Conservation (phyloP, 441 rosid species). For the Arabidopsis lyrata region DNA sequence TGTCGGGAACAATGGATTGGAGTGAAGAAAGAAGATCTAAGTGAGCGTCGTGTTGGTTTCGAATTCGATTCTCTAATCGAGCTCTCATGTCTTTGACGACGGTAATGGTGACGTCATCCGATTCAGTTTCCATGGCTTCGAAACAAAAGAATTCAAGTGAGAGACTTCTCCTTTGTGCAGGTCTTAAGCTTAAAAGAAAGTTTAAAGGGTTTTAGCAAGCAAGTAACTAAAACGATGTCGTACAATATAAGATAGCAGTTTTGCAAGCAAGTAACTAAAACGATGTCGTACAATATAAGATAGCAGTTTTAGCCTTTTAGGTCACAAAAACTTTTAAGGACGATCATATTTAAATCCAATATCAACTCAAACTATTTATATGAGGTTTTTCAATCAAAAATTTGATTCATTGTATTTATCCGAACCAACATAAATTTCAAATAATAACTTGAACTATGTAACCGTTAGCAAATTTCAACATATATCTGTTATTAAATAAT, state of each 20-base stretch:
- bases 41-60: slow-evolving; percentile 65
- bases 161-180: not conserved
- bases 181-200: not conserved
- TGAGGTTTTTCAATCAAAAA: too few species aligned
- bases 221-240: slow-evolving; percentile 1
- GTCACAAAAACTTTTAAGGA: not conserved
- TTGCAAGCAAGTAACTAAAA: not conserved
- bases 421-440: too few species aligned
- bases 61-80: slow-evolving; percentile 78
- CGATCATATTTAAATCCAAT: too few species aligned
- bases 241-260: too few species aligned
- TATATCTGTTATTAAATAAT: too few species aligned
- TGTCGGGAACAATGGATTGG: slow-evolving; percentile 68
- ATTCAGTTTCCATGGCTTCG: slow-evolving; percentile 56
- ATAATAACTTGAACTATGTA: too few species aligned
- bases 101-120: slow-evolving; percentile 49
- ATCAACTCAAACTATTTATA: too few species aligned
- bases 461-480: too few species aligned
- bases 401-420: too few species aligned
- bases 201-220: slow-evolving; percentile 4
- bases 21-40: slow-evolving; percentile 79
- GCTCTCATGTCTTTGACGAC: slow-evolving; percentile 65
- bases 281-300: not conserved
- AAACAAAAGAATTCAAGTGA: not conserved
- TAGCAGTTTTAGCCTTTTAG: not conserved